A percentile compares a stretch with the other conserved stretches of the same genome.
Conservation (phyloP, 768 basidiomycete genomes). For the Clavaria fumosa region DNA sequence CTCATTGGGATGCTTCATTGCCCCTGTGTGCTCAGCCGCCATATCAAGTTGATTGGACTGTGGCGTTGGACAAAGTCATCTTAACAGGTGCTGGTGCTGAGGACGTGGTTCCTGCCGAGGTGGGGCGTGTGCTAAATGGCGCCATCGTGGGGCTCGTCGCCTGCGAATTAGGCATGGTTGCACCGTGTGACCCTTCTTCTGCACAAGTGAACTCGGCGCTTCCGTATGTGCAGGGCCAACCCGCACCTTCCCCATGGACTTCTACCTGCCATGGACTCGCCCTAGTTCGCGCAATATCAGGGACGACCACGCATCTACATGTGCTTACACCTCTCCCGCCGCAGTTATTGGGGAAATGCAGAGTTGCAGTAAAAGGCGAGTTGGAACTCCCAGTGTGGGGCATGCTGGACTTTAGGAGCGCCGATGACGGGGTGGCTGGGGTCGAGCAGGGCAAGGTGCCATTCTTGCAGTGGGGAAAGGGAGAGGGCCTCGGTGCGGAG, state of each 20-base stretch:
- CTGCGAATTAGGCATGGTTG: conserved; percentile 25
- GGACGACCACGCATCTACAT: conserved; percentile 37
- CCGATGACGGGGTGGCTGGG: conserved; percentile 24
- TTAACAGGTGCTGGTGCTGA: conserved; percentile 64
- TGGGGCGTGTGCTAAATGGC: conserved; percentile 61
- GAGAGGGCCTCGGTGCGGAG: conserved; percentile 57
- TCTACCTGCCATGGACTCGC: conserved; percentile 66
- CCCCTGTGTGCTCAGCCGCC: conserved; percentile 60
- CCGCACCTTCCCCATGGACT: conserved; percentile 38
- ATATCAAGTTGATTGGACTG: conserved; percentile 47
- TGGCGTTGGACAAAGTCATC: conserved; percentile 46
- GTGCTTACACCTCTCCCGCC: conserved; percentile 67
- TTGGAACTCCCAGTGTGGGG: conserved; percentile 81
- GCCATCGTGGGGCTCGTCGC: conserved; percentile 64
- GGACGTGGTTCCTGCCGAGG: conserved; percentile 58
- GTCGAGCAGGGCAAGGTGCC: conserved; percentile 45
- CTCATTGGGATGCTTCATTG: conserved; percentile 46
- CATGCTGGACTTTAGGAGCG: conserved; percentile 54
- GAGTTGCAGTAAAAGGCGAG: conserved; percentile 70
- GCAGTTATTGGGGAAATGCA: conserved; percentile 23
- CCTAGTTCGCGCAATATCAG: conserved; percentile 43
- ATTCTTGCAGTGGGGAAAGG: conserved; percentile 67
- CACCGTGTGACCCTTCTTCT: conserved; percentile 3
- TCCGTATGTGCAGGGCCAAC: conserved; percentile 43
- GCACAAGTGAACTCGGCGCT: conserved; percentile 13